A percentile compares a stretch with the other conserved stretches of the same genome.
These are phyloP conservation scores for Neofusicoccum umdonicola DNA, from an alignment of 2,329 filamentous ascomycete genomes.

Conservation along the genomic window DNA sequence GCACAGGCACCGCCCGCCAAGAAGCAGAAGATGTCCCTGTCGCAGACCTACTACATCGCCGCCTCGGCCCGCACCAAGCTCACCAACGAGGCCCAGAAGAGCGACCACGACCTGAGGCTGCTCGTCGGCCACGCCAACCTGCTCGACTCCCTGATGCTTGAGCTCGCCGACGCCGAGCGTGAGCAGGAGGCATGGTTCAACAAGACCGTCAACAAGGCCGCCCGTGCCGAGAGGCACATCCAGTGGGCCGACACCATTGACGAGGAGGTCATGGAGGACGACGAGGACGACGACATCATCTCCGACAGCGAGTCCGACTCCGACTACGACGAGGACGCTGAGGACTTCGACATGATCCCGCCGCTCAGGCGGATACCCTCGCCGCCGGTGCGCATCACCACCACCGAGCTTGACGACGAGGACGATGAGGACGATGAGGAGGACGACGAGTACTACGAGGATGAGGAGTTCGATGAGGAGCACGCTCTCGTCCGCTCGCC, in stretches of 20 bases:
- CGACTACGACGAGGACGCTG: slow-evolving; percentile 53
- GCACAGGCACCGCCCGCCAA: slow-evolving; percentile 41
- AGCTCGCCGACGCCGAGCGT: slow-evolving; percentile 88
- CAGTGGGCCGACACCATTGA: slow-evolving; percentile 82
- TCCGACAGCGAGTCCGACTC: slow-evolving; percentile 54
- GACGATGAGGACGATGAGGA: slow-evolving; percentile 45
- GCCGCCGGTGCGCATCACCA: slow-evolving; percentile 44
- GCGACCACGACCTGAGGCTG: slow-evolving; percentile 91
- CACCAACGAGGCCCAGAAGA: slow-evolving; percentile 80
- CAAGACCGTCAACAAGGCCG: slow-evolving; percentile 79
- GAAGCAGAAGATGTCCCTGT: slow-evolving; percentile 92
- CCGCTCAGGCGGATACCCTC: slow-evolving; percentile 39
- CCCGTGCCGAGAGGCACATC: slow-evolving; percentile 65
- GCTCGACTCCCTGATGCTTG: slow-evolving; percentile 87
- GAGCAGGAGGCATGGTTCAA: slow-evolving; percentile 99
- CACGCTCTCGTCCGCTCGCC: slow-evolving; percentile 46
- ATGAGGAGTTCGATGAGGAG: slow-evolving; percentile 46
- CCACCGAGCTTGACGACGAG: slow-evolving; percentile 42
- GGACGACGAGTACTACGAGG: slow-evolving; percentile 47
- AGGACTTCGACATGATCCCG: slow-evolving; percentile 46
- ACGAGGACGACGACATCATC: slow-evolving; percentile 50
- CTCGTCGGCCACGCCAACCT: slow-evolving; percentile 98
- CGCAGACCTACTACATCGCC: slow-evolving; percentile 97
- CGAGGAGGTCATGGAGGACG: slow-evolving; percentile 71
- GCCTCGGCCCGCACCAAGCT: slow-evolving; percentile 97